Percentiles rank a stretch among this genome's conserved stretches.
Conservation (phyloP, 352 stramenopile genomes). For the Elongisporangium undulatum region DNA sequence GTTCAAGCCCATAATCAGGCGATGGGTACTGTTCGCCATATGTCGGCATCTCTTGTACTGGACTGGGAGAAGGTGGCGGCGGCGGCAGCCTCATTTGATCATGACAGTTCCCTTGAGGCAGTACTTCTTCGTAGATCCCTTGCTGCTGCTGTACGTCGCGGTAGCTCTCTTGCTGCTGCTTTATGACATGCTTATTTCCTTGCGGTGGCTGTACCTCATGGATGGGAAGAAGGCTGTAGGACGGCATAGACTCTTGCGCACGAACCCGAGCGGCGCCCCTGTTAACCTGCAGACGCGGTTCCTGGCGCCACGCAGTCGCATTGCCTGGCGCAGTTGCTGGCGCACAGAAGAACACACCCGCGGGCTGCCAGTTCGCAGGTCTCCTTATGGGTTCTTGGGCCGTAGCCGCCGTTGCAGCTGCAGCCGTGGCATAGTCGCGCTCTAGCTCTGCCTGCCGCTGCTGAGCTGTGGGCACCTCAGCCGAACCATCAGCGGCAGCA, state of each 20-base stretch:
- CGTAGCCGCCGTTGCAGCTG: neutral
- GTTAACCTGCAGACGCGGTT: constrained; percentile 33
- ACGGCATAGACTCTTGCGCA: neutral
- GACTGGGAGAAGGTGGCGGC: neutral
- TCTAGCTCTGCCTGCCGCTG: neutral
- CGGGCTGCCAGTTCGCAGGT: constrained; percentile 6
- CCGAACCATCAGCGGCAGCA: constrained; percentile 2
- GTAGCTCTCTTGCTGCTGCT: neutral
- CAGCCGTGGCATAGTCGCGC: neutral
- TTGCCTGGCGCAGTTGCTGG: constrained; percentile 1
- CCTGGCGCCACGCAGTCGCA: constrained; percentile 19
- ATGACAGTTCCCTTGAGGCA: neutral
- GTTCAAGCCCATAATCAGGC: neutral
- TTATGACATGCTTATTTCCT: neutral
- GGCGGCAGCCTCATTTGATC: neutral
- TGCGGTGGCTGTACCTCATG: neutral
- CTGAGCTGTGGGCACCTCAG: neutral
- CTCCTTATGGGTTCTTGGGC: neutral
- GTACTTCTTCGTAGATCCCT: neutral
- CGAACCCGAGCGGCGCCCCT: constrained; percentile 4
- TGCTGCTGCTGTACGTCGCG: neutral
- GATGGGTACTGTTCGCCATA: neutral
- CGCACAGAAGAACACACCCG: constrained; percentile 44
- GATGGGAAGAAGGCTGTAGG: neutral
- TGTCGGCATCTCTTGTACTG: neutral